Base-by-base conservation (phyloP, 805 yeast species). In the Kodamaea restingae region DNA sequence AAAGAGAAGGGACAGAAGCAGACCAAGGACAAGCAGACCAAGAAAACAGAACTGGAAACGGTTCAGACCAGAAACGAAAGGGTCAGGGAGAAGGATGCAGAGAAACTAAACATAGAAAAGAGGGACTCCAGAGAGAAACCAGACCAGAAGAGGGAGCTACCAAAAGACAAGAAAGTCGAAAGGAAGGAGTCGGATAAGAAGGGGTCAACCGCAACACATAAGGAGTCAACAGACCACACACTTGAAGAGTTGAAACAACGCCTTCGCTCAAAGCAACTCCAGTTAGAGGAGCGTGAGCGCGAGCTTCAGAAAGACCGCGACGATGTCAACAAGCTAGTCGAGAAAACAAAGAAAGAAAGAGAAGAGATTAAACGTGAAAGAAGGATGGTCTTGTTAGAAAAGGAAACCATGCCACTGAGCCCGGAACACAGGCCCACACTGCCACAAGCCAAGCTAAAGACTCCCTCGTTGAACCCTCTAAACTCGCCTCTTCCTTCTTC, bases 371-470 rank as follows among this genome's bases (percentile, higher is more conserved):
- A 32, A 21, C 25, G 41, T 3, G 39, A 35, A 17, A 20, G 29
- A n/a, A 36, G 31, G 15, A 32, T 46, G 12, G 27, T 17, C n/a
- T 45, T 42, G 20, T 34, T 43, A 12, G 41, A 36, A 17, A 40
- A 42, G 9, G 25, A 28, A 33, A 29, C 31, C 17, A 27, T 25
- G 26, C 22, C 22, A 6, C 34, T 31, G 24, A 18, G 31, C 12
- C 31, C 31, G 11, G 24, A 18, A 12, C 32, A 25, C 10, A 35
- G 26, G 17, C 7, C 37, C 5, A 10, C 30, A 12, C 31, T 12
- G 31, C 31, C 12, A 12, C 31, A 9, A 14, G 17, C 15, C 17
- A 18, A 7, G 12, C 27, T 4, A 25, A n/a, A 7, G 12, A 5
- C 12, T 7, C 27, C 27, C 5, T n/a, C 4, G 27, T 10, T 25